Evolutionary conservation across 2,329 filamentous ascomycete genomes (phyloP).

Genomic region (Fusarium sp.): DNA sequence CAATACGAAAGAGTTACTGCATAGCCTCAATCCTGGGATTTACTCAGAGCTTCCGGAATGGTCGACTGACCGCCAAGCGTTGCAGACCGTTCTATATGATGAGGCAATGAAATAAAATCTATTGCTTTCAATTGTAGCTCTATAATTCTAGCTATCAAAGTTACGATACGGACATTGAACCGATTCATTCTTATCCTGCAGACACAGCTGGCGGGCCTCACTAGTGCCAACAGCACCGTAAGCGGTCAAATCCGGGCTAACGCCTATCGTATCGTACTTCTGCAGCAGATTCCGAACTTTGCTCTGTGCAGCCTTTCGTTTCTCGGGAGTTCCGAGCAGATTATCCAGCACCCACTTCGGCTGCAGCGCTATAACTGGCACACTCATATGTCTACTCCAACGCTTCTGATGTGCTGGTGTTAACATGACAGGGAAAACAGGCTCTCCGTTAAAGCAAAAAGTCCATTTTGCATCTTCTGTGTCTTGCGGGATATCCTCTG

Average conservation of each 20-base stretch:
- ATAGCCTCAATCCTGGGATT: neutral
- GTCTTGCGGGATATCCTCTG: neutral
- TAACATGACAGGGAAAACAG: neutral
- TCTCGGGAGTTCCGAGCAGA: neutral
- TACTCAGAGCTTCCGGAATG: neutral
- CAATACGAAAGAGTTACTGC: neutral
- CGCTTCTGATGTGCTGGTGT: neutral
- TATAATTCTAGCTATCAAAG: neutral
- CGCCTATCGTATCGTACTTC: neutral
- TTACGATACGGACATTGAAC: neutral
- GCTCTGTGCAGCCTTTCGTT: fast-evolving
- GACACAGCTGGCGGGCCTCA: neutral
- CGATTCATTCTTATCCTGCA: neutral
- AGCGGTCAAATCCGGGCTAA: neutral
- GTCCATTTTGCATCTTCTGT: neutral
- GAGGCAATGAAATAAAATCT: neutral
- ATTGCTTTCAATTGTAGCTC: fast-evolving
- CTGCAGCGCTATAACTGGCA: fast-evolving
- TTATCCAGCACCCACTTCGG: neutral
- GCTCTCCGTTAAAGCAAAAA: neutral
- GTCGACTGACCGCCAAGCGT: neutral
- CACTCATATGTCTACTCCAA: neutral
- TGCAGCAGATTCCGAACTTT: neutral
- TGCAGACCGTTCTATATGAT: neutral
- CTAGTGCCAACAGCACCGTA: neutral